phyloP scores from a whole-genome alignment of 345 rosid genomes.

The Populus simonii region DNA sequence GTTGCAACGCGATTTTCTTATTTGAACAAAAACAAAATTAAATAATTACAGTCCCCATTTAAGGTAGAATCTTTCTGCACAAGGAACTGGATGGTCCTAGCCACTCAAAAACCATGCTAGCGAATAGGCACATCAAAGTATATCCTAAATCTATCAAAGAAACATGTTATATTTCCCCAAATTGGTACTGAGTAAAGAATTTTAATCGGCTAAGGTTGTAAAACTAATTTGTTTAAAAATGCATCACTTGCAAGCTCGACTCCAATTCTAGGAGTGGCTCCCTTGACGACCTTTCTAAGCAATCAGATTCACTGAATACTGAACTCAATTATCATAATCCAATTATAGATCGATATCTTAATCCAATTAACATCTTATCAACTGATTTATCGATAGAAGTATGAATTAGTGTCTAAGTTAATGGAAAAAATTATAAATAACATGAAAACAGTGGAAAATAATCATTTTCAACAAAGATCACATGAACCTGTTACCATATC shows the following conservation, averaged over 20 bases:
- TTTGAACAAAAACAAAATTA: background rate
- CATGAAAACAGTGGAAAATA: background rate
- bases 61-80: background rate
- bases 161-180: background rate
- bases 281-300: background rate
- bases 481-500: constrained; percentile 58
- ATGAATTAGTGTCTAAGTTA: background rate
- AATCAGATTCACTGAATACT: background rate
- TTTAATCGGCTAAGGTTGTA: background rate
- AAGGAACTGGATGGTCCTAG: background rate
- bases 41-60: too few relatives aligned
- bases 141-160: background rate
- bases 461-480: constrained; percentile 1
- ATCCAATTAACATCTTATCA: background rate
- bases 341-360: background rate
- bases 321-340: background rate
- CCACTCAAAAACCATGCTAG: background rate
- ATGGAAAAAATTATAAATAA: background rate
- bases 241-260: background rate
- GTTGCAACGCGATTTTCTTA: background rate
- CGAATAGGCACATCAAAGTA: background rate
- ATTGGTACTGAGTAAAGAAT: background rate
- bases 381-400: background rate
- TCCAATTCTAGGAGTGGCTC: background rate
- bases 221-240: background rate